Base-by-base conservation (phyloP, 495 filamentous ascomycete species). In the Aspergillus affinis region DNA sequence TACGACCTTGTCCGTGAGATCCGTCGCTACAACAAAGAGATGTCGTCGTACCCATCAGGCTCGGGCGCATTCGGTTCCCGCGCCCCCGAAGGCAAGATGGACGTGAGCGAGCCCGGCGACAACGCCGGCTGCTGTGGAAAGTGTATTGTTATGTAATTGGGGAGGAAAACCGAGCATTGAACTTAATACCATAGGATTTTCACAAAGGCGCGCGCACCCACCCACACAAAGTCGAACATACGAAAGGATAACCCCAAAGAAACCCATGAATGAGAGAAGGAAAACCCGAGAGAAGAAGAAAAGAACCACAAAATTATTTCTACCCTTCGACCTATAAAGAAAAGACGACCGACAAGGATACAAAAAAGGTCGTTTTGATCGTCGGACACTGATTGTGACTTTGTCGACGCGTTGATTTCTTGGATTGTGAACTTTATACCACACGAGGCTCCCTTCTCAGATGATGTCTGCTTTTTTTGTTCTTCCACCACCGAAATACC, bases 1-100 rank as follows among this genome's bases (percentile, higher is more conserved):
- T 98, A 91, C 81, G 91, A 98, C 69, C 90, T 97, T 64, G 94
- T 98, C 51, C 88, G 95, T 60, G 94, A 97, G 72, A 98, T 98
- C 73, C 86, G 94, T 69, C 87, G 90, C 69, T 98, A 96, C 80
- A 97, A 98, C 84, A 93, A 93, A 75, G 92, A 97, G 65, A 93
- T 98, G 86, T 90, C 91, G 56, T 89, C 89, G 36, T 88, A 96
- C 67, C 84, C 87, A 49, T 83, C 85, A 55, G 89, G 87, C 58
- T 82, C 82, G 41, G 84, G 86, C 55, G 72, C 75, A 18, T 81
- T 83, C 59, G 85, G 85, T 55, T 76, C 77, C 60, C 84, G 85
- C 59, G 85, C 85, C 46, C 83, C 86, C 4, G 79, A 86, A 63
- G 74, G 73, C 66, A 90, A 92, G 81, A 84, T 92, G 82, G 90